A percentile compares a stretch with the other conserved stretches of the same genome.
These are phyloP conservation scores for Geranium incanum DNA, from an alignment of 441 rosid genomes.

Conservation along the genomic window DNA sequence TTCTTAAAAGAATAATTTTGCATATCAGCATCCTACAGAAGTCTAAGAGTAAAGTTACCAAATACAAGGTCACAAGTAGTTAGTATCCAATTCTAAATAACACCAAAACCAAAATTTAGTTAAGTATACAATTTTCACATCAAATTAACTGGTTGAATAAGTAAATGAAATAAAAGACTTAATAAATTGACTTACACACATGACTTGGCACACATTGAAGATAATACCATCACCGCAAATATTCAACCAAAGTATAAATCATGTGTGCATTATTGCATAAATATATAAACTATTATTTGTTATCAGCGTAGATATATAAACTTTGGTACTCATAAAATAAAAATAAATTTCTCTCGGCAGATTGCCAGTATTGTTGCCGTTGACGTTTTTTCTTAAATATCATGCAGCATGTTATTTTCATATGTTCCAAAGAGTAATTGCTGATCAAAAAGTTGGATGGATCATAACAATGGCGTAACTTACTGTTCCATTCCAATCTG, in stretches of 20 bases:
- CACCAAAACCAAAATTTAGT: neutral
- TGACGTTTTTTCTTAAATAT: neutral
- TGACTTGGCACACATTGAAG: neutral
- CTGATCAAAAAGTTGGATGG: neutral
- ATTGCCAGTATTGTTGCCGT: neutral
- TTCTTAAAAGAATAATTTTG: neutral
- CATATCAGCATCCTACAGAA: neutral
- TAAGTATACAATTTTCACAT: neutral
- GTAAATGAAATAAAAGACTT: neutral
- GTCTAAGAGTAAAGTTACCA: neutral
- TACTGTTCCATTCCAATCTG: conserved; percentile 7
- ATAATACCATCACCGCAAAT: neutral
- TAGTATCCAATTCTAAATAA: neutral
- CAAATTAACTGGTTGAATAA: neutral
- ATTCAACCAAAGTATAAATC: neutral
- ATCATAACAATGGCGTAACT: neutral
- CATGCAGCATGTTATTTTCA: neutral
- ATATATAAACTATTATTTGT: neutral
- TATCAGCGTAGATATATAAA: neutral
- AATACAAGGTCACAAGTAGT: neutral
- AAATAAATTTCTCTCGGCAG: neutral
- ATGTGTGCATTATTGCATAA: neutral
- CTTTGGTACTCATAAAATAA: neutral
- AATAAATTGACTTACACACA: neutral
- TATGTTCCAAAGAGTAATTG: neutral